Evolutionary conservation across 768 basidiomycete genomes (phyloP), one percentile per base, ranked within the genome.

Genomic region (Austroboletus eburneus): DNA sequence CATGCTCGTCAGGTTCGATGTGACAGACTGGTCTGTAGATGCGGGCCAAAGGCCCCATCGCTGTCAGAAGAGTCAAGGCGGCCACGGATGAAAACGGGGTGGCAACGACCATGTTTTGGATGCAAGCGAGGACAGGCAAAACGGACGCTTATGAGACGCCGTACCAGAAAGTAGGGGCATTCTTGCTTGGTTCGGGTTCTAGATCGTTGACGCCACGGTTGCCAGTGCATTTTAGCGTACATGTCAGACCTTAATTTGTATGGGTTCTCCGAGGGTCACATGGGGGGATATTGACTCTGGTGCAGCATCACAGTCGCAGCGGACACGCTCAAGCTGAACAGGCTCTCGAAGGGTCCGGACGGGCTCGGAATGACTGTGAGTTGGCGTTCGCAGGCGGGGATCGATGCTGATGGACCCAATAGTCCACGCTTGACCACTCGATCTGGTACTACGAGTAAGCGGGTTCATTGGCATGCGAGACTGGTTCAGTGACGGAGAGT

Each of bases 191-290:
- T 44, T 30, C 16, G 25, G 1, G 34, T 45, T 29, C 43, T 33
- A 36, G 36, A 36, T 33, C n/a, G n/a, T n/a, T 55, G 48, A 45
- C 35, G 18, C 17, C 36, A 24, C 42, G n/a, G n/a, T 18, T 39
- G 34, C 13, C 39, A 88, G 87, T 88, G 85, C 58, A 89, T 91
- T 43, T 66, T 91, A 43, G 77, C 80, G 18, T 92, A 90, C 55
- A 71, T 89, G 37, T 90, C 88, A 5, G 89, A 92, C 62, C 59
- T 87, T 18, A 72, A 82, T 54, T 85, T 92, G 90, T 90, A 62
- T 35, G 84, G 68, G 16, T 46, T 46, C 9, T 34, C 30, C 37
- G 39, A 48, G 35, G n/a, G 17, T 23, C 18, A 20, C 32, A 39
- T n/a, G 23, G 23, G 39, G 17, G 34, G 16, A 38, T 12, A 40